A percentile compares a stretch with the other conserved stretches of the same genome.
These are phyloP conservation scores for Entoloma clypeatum DNA, from an alignment of 1,284 basidiomycete genomes.

Conservation along the genomic window DNA sequence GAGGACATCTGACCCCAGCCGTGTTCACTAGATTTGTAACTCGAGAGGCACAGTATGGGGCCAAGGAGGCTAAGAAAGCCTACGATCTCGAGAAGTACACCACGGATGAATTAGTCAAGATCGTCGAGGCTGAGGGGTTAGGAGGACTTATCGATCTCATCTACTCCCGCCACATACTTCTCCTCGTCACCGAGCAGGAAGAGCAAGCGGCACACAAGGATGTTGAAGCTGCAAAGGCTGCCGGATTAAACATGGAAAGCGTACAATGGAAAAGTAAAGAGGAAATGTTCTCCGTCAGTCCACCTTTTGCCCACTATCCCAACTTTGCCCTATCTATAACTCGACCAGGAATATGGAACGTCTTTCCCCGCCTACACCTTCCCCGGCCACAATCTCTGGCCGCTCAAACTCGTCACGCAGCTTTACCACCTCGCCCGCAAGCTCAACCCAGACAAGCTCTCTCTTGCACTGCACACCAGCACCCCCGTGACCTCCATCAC, in stretches of 20 bases:
- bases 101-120: conserved; percentile 41
- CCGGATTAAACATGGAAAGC: conserved; percentile 45
- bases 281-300: conserved; percentile 45
- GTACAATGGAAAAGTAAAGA: conserved; percentile 47
- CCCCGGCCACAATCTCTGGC: conserved; percentile 69
- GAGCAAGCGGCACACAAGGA: conserved; percentile 37
- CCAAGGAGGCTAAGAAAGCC: conserved; percentile 50
- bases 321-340: neutral
- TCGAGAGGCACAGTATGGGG: conserved; percentile 39
- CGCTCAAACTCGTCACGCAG: conserved; percentile 69
- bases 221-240: conserved; percentile 49
- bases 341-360: conserved; percentile 49
- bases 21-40: conserved; percentile 44
- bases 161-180: conserved; percentile 48
- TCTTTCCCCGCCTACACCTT: conserved; percentile 48
- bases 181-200: conserved; percentile 51
- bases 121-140: conserved; percentile 46
- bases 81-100: conserved; percentile 60
- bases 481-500: conserved; percentile 58
- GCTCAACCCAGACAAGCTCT: conserved; percentile 28
- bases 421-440: conserved; percentile 47
- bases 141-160: conserved; percentile 59
- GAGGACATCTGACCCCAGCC: conserved; percentile 67
- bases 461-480: conserved; percentile 60
- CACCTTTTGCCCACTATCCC: neutral